These are phyloP conservation scores for Leptodontidium sp. DNA, from an alignment of 2,329 filamentous ascomycete species.

Conservation along the genomic window DNA sequence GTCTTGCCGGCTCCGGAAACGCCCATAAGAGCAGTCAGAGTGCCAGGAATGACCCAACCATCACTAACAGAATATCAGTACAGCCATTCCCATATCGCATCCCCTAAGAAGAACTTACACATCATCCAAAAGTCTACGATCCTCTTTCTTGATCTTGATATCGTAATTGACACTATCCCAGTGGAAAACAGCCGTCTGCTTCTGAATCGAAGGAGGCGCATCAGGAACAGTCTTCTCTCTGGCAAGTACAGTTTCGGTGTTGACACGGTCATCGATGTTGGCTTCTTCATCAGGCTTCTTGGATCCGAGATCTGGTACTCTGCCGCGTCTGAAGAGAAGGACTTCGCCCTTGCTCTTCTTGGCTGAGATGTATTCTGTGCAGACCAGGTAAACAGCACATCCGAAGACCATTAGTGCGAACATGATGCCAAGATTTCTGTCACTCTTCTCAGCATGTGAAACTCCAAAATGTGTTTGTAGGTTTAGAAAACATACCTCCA, in stretches of 20 bases:
- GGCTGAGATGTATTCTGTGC: constrained; percentile 69
- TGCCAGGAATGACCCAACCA: constrained; percentile 94
- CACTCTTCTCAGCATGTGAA: constrained; percentile 19
- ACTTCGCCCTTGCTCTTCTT: constrained; percentile 82
- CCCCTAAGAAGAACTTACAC: constrained; percentile 53
- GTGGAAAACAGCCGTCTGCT: constrained; percentile 62
- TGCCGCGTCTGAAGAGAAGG: constrained; percentile 75
- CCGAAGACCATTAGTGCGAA: constrained; percentile 70
- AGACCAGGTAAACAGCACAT: constrained; percentile 67
- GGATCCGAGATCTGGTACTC: constrained; percentile 50
- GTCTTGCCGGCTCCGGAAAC: constrained; percentile 85
- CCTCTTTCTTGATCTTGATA: constrained; percentile 79
- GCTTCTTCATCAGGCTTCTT: constrained; percentile 37
- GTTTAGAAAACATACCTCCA: constrained; percentile 59
- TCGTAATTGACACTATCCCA: constrained; percentile 60
- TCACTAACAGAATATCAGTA: constrained; percentile 51
- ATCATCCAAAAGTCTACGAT: constrained; percentile 79
- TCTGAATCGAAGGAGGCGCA: constrained; percentile 43
- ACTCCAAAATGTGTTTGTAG: constrained; percentile 36
- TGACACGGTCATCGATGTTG: constrained; percentile 35
- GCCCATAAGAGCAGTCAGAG: constrained; percentile 84
- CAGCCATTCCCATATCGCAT: not conserved
- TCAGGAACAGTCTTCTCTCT: constrained; percentile 62
- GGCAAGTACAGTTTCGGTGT: constrained; percentile 50
- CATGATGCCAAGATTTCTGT: constrained; percentile 71